Base-by-base conservation (phyloP, 164 flowering plant genomes). In the Vitis labrusca region DNA sequence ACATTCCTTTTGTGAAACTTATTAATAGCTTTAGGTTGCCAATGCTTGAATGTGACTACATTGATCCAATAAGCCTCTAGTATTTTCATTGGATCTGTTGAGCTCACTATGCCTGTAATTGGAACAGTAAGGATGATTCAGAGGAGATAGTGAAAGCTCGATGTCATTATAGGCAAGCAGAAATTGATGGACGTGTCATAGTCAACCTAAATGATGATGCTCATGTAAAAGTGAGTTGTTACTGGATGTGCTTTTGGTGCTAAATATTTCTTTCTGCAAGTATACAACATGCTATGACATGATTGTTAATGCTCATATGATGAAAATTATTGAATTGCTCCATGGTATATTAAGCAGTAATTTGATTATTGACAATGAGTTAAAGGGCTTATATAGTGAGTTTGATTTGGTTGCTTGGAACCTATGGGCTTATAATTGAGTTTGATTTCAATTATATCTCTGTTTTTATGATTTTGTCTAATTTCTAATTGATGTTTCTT, bases 131-230 rank as follows among this genome's bases (percentile, higher is more conserved):
- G 50, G 71, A 55, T 50, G 75, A 77, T 52, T 29, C 19, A 2
- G 80, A 76, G 0, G 80, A 76, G 32, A 8, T 64, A 0, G 15
- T 66, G 1, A 78, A 53, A 49, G 86, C 89, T 9, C 67, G 64
- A 8, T 14, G 68, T 14, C 89, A 85, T 13, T 85, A 74, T 54
- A 48, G 12, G 8, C 56, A 63, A 23, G 89, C 86, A 1, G 71
- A 68, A 52, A 83, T 85, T 51, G 89, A 85, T 72, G 79, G 80
- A 2, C 6, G 11, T 0, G 17, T 50, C 3, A 19, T 71, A 5
- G 78, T 58, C 50, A 59, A 54, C 32, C 67, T 84, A 0, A 49
- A 73, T 10, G 88, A 88, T 61, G 79, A 80, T 72, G 92, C 85
- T 2, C 68, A 77, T 69, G 81, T 83, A 0, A 67, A 86, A 49